These are phyloP conservation scores for Lathyrus sativus DNA, from an alignment of 306 rosid species.

Conservation along the genomic window DNA sequence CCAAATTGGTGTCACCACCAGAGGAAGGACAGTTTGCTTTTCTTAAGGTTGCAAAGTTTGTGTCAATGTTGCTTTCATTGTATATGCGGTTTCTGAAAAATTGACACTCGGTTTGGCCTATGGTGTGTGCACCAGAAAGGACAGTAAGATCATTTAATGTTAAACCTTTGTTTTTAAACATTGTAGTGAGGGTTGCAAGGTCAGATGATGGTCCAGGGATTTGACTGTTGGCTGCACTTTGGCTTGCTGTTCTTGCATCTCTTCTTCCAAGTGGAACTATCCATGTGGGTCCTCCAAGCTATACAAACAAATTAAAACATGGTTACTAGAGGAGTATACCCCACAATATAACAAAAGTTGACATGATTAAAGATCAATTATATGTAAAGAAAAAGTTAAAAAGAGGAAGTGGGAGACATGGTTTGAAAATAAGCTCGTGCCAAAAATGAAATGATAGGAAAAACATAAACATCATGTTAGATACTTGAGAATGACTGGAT, in stretches of 20 bases:
- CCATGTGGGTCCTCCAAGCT: constrained; percentile 87
- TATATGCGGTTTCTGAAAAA: constrained; percentile 59
- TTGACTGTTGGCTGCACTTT: constrained; percentile 56
- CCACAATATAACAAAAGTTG: constrained; percentile 17
- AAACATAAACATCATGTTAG: constrained; percentile 35
- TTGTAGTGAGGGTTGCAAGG: constrained; percentile 51
- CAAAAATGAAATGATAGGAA: constrained; percentile 32
- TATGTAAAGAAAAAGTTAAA: constrained; percentile 19
- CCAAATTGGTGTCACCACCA: constrained; percentile 58
- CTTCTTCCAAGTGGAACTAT: constrained; percentile 63
- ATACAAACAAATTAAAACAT: neutral
- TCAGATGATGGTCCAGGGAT: constrained; percentile 57
- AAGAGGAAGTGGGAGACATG: constrained; percentile 40
- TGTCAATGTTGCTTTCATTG: constrained; percentile 69
- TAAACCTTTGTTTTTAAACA: constrained; percentile 50
- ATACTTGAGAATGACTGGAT: constrained; percentile 11
- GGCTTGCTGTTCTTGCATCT: constrained; percentile 77
- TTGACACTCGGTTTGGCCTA: constrained; percentile 56
- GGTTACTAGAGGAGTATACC: neutral
- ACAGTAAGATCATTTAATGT: constrained; percentile 54
- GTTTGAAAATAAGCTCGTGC: constrained; percentile 44
- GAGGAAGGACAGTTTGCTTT: constrained; percentile 51
- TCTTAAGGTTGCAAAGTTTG: constrained; percentile 52
- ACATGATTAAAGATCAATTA: constrained; percentile 28
- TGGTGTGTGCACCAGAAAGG: constrained; percentile 76